phyloP scores from a whole-genome alignment of 1,284 basidiomycete genomes.

The Pterulicium gracile region DNA sequence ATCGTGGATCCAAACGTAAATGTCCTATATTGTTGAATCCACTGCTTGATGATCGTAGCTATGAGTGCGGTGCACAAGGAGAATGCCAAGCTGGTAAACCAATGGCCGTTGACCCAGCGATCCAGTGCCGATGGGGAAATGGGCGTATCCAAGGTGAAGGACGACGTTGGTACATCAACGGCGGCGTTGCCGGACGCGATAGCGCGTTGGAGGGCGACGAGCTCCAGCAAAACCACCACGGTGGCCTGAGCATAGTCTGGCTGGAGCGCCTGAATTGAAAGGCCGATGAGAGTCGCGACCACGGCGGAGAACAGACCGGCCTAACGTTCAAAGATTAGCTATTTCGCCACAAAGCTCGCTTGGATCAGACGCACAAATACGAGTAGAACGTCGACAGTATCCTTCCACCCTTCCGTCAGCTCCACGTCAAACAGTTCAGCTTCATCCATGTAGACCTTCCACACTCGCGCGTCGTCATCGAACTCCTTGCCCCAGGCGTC shows the following conservation, averaged over 20 bases:
- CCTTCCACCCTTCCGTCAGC: slow-evolving; percentile 7
- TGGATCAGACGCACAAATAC: slow-evolving; percentile 12
- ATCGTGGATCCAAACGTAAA: slow-evolving; percentile 8
- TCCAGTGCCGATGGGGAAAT: neutral
- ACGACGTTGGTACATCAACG: neutral
- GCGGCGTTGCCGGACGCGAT: neutral
- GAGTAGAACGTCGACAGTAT: slow-evolving; percentile 10
- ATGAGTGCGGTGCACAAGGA: slow-evolving; percentile 11
- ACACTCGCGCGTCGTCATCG: neutral
- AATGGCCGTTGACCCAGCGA: slow-evolving; percentile 12
- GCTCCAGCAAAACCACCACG: slow-evolving; percentile 5
- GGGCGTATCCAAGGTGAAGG: neutral
- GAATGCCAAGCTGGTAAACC: slow-evolving; percentile 12
- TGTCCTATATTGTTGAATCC: slow-evolving; percentile 12
- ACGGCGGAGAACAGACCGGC: slow-evolving; percentile 15
- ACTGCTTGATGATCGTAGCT: slow-evolving; percentile 14
- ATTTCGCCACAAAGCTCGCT: too few species aligned
- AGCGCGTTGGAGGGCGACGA: slow-evolving; percentile 3
- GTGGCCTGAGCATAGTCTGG: slow-evolving; percentile 5
- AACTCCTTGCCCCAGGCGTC: slow-evolving; percentile 3
- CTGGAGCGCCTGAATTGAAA: slow-evolving; percentile 8
- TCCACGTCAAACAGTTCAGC: slow-evolving; percentile 5
- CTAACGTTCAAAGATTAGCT: too few species aligned
- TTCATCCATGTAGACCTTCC: slow-evolving; percentile 8
- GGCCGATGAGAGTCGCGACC: slow-evolving; percentile 12